Percentiles rank a stretch among this genome's conserved stretches.
These are phyloP conservation scores for Mycena epipterygia DNA, from an alignment of 768 basidiomycete species.

Conservation along the genomic window DNA sequence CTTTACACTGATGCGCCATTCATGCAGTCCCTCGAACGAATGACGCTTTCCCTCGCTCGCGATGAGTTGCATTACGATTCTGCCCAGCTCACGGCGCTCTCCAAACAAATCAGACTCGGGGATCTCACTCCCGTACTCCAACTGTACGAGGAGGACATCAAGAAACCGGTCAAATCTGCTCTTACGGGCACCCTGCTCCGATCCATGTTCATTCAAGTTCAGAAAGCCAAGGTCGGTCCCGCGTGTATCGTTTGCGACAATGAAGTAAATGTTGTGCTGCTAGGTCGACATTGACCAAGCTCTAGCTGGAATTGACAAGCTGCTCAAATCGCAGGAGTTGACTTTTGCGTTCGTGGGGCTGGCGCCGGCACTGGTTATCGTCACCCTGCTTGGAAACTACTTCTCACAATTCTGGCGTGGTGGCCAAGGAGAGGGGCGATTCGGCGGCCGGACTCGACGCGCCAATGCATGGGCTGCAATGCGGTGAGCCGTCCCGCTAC, in stretches of 20 bases:
- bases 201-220: constrained; percentile 91
- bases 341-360: constrained; percentile 98
- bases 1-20: background rate
- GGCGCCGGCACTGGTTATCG: constrained; percentile 87
- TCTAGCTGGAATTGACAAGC: constrained; percentile 90
- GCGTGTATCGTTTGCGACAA: background rate
- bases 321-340: constrained; percentile 93
- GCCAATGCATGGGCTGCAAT: constrained; percentile 78
- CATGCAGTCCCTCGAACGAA: constrained; percentile 88
- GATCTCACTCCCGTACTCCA: constrained; percentile 90
- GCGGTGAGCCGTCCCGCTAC: constrained; percentile 58
- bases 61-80: constrained; percentile 81
- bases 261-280: background rate
- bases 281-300: constrained; percentile 29
- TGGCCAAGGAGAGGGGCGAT: constrained; percentile 61
- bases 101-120: constrained; percentile 77
- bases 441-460: constrained; percentile 70
- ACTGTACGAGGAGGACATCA: constrained; percentile 94
- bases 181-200: constrained; percentile 86
- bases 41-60: constrained; percentile 87
- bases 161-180: constrained; percentile 86
- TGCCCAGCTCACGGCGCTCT: constrained; percentile 74
- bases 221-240: constrained; percentile 84
- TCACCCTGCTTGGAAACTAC: constrained; percentile 76
- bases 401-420: constrained; percentile 64